A percentile compares a stretch with the other conserved stretches of the same genome.
Evolutionary conservation across 768 basidiomycete genomes (phyloP).

Genomic region (Heimioporus sp.): DNA sequence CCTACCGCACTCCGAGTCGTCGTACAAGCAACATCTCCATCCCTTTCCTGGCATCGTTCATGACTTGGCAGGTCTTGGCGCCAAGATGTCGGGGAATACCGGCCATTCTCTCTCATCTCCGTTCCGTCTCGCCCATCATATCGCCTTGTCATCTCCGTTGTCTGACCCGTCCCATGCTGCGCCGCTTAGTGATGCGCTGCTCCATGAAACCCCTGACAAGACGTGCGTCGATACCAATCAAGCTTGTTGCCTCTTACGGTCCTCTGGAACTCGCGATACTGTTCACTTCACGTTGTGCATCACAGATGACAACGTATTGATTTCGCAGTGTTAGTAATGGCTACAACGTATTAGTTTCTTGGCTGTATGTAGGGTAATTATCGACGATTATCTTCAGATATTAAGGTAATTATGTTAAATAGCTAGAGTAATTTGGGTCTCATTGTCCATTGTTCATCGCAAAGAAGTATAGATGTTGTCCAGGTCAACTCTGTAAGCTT

Average conservation of each 20-base stretch:
- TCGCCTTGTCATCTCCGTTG: conserved; percentile 33
- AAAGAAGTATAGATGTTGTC: conserved; percentile 52
- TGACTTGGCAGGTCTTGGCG: conserved; percentile 11
- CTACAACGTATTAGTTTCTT: conserved; percentile 6
- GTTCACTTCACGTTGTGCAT: conserved; percentile 26
- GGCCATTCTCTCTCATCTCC: conserved; percentile 19
- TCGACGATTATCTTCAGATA: conserved; percentile 5
- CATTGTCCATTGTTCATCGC: conserved; percentile 5
- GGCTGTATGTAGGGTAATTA: conserved; percentile 21
- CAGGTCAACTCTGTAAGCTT: conserved; percentile 52
- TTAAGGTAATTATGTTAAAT: conserved; percentile 2
- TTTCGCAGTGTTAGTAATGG: background rate
- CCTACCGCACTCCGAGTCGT: conserved; percentile 19
- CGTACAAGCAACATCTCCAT: conserved; percentile 54
- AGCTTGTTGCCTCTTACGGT: conserved; percentile 29
- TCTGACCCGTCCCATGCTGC: conserved; percentile 10
- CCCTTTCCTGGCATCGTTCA: conserved; percentile 37
- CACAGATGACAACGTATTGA: conserved; percentile 15
- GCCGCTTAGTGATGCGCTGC: conserved; percentile 14
- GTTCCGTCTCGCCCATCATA: conserved; percentile 38
- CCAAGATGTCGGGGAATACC: conserved; percentile 8
- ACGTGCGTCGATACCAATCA: conserved; percentile 15
- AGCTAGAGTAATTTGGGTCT: conserved; percentile 20
- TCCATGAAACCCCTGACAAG: conserved; percentile 17
- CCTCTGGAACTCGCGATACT: conserved; percentile 17